Percentiles rank a stretch among this genome's conserved stretches.
Conservation (phyloP, 768 basidiomycete genomes). For the Panellus pusillus region DNA sequence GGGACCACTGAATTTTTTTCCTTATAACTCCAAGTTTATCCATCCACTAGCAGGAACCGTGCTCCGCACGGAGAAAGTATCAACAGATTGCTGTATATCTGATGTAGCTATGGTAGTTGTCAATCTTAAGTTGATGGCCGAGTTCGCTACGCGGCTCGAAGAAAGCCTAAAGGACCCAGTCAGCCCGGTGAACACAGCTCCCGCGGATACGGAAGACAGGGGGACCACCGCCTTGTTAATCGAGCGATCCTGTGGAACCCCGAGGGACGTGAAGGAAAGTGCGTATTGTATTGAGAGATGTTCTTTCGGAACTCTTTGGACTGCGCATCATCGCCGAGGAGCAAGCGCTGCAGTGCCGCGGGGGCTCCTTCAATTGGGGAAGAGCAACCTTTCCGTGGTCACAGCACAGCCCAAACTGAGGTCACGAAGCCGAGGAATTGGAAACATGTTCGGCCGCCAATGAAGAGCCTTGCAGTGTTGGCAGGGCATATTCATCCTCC, state of each 20-base stretch:
- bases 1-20: conserved; percentile 11
- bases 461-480: conserved; percentile 20
- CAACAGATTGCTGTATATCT: no score
- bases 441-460: conserved; percentile 18
- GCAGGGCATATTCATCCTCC: conserved; percentile 19
- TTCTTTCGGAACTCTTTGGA: conserved; percentile 30
- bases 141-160: no score
- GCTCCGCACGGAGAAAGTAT: no score
- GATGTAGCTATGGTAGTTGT: no score
- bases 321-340: conserved; percentile 4
- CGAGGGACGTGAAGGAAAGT: conserved; percentile 36
- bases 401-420: conserved; percentile 31
- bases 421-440: not conserved
- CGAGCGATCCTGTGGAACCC: conserved; percentile 26
- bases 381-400: conserved; percentile 27
- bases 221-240: conserved; percentile 28
- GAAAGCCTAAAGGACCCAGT: no score
- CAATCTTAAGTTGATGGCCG: no score
- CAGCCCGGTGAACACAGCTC: no score
- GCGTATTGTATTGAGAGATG: conserved; percentile 38
- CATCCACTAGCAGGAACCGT: no score
- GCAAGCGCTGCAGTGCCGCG: conserved; percentile 4
- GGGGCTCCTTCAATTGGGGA: conserved; percentile 12
- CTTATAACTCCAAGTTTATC: no score
- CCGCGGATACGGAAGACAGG: no score